Evolutionary conservation across 192 early-diverging fungal species (phyloP), one percentile per base, ranked within the genome.

Genomic region (Coemansia sp.): DNA sequence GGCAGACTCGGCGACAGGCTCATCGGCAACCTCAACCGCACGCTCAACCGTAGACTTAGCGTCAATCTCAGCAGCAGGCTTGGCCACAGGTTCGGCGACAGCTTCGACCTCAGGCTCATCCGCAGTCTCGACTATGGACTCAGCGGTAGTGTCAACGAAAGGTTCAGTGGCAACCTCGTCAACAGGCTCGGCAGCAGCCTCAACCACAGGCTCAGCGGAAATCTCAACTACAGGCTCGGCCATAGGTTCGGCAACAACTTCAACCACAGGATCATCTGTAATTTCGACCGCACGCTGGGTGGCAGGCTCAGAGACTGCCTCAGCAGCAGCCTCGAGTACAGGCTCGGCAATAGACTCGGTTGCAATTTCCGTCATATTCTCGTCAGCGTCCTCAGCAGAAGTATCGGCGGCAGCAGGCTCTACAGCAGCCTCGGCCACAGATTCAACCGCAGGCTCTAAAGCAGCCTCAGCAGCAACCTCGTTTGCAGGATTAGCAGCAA

Each of bases 261-360:
- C 41, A 43, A 14, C 6, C 7, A 9, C 41, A 30, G 27, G 27
- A 23, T 30, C 61, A 46, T 3, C 53, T n/a, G n/a, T n/a, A n/a
- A n/a, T n/a, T n/a, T 44, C 42, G 18, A 23, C 41, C 8, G 22
- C 17, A 10, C 39, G 4, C 19, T 23, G 18, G 12, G 9, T 40
- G 44, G 49, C 13, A 7, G 18, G 8, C 27, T 55, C 60, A 14
- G 19, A 45, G 34, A 4, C 37, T 11, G 48, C 12, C 23, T 68
- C 47, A 6, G 18, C 55, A n/a, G 13, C 55, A 2, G 62, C 8
- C 30, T 56, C 51, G 4, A 21, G 38, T 25, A 41, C 19, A 10
- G 38, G 10, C 48, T 57, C 48, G 9, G 14, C 52, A 24, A 55
- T 14, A 8, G 44, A 2, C 61, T 58, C 49, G 6, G 43, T 45